phyloP scores from a whole-genome alignment of 495 filamentous ascomycete species.

The Hypomontagnella submonticulosa region DNA sequence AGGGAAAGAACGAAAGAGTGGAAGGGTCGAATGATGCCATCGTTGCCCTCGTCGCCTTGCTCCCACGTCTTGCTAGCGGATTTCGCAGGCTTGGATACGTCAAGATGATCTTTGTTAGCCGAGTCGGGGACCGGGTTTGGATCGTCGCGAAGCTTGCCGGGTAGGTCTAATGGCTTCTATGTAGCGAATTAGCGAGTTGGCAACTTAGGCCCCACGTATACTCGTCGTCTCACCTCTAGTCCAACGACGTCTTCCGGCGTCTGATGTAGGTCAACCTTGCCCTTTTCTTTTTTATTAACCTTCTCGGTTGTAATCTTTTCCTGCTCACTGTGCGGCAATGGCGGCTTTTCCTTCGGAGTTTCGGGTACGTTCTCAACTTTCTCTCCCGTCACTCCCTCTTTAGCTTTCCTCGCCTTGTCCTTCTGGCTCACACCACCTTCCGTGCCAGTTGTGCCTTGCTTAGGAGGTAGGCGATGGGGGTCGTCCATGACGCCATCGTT shows the following conservation, averaged over 20 bases:
- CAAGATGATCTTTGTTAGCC: slow-evolving; percentile 72
- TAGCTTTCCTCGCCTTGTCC: slow-evolving; percentile 72
- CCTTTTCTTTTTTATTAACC: slow-evolving; percentile 49
- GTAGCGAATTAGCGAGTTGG: slow-evolving; percentile 22
- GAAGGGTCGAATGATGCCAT: slow-evolving; percentile 80
- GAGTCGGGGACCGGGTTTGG: slow-evolving; percentile 77
- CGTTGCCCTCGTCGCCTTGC: slow-evolving; percentile 55
- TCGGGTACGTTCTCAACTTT: slow-evolving; percentile 78
- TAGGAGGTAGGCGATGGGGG: slow-evolving; percentile 74
- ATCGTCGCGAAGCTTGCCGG: slow-evolving; percentile 81
- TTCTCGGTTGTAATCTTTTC: slow-evolving; percentile 62
- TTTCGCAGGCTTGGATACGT: slow-evolving; percentile 65
- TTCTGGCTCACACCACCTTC: slow-evolving; percentile 89
- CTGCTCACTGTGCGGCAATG: slow-evolving; percentile 81
- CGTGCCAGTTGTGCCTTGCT: slow-evolving; percentile 85
- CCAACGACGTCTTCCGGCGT: slow-evolving; percentile 62
- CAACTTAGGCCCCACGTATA: not conserved
- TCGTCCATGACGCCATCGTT: slow-evolving; percentile 96
- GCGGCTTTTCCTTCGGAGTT: slow-evolving; percentile 84
- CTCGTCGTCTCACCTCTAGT: slow-evolving; percentile 68
- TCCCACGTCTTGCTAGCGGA: slow-evolving; percentile 45
- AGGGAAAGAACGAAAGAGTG: slow-evolving; percentile 94
- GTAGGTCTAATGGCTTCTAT: slow-evolving; percentile 85
- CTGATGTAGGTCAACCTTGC: slow-evolving; percentile 55
- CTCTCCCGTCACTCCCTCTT: slow-evolving; percentile 67